Percentiles rank a stretch among this genome's conserved stretches.
These are phyloP conservation scores for Alternaria sp. DNA, from an alignment of 2,329 filamentous ascomycete genomes.

Conservation along the genomic window DNA sequence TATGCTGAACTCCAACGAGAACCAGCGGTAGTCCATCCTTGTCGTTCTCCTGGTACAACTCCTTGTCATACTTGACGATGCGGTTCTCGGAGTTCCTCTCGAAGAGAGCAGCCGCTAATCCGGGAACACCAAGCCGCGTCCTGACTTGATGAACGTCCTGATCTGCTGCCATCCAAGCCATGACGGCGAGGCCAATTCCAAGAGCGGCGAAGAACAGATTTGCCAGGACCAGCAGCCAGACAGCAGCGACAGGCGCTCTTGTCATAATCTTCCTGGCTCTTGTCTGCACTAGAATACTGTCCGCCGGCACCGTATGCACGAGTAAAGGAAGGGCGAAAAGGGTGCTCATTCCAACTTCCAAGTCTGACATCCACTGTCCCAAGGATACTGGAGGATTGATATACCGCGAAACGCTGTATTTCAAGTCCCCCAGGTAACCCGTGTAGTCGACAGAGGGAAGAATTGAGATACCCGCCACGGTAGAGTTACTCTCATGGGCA, in stretches of 20 bases:
- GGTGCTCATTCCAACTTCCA: no score
- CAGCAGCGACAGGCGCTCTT: not conserved
- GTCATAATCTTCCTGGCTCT: not conserved
- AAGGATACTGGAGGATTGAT: no score
- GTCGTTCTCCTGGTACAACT: not conserved
- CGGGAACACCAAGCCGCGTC: not conserved
- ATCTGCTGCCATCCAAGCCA: not conserved
- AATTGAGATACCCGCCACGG: no score
- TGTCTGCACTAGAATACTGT: not conserved
- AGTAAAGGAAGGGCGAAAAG: no score
- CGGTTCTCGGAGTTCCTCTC: not conserved
- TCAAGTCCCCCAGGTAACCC: no score
- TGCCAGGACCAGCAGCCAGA: not conserved
- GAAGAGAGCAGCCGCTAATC: not conserved
- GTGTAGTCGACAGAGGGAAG: no score
- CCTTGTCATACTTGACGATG: not conserved
- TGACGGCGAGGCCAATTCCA: not conserved
- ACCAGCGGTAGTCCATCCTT: not conserved
- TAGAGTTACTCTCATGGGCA: no score
- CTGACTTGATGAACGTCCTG: not conserved
- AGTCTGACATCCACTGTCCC: no score
- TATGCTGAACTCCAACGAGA: not conserved
- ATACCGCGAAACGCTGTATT: no score
- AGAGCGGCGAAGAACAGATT: not conserved
- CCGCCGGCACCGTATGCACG: no score